Evolutionary conservation across 2,329 filamentous ascomycete species (phyloP), one percentile per base, ranked within the genome.

Genomic region (Coleophoma cylindrospora): DNA sequence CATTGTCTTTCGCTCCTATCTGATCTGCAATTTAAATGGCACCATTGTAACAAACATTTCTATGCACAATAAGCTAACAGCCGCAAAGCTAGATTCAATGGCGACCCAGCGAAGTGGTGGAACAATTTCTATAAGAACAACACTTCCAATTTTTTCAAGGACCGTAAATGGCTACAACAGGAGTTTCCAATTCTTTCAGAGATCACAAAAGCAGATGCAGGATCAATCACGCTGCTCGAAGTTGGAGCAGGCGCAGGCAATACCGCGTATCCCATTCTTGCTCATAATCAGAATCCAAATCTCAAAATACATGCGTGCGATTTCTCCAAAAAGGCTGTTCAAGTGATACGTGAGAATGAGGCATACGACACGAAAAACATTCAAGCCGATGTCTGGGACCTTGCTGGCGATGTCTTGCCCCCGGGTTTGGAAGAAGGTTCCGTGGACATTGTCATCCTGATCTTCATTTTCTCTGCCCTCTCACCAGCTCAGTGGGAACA

Each of bases 51-150:
- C 36, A 50, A 32, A 43, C 40, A 52, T 48, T 43, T 44, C 38
- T 19, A 37, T 27, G 55, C 43, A 47, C 36, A 27, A 15, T 41
- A 52, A 54, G 65, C 75, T 79, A 68, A 80, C 70, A 52, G 48
- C 40, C 56, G 47, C 52, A 61, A 62, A 87, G 83, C 74, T 61
- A 87, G 90, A 58, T 96, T 96, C 75, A 97, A 96, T 67, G 75
- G 78, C 43, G 82, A 95, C 57, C 94, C 94, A 0, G 91, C 89
- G 54, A 95, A 91, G 69, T 97, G 91, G 89, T 99, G 94, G 94
- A 94, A 99, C 64, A 74, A 87, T 49, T 99, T 99, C 72, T 99
- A 99, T 76, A 91, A 94, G 71, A 96, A 97, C 73, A 97, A 99
- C 70, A 89, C 88, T 17, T 81, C 86, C 62, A 97, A 97, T 65